These are phyloP conservation scores for Paraleonurus japonicus DNA, from an alignment of 257 asterid species.

Conservation along the genomic window DNA sequence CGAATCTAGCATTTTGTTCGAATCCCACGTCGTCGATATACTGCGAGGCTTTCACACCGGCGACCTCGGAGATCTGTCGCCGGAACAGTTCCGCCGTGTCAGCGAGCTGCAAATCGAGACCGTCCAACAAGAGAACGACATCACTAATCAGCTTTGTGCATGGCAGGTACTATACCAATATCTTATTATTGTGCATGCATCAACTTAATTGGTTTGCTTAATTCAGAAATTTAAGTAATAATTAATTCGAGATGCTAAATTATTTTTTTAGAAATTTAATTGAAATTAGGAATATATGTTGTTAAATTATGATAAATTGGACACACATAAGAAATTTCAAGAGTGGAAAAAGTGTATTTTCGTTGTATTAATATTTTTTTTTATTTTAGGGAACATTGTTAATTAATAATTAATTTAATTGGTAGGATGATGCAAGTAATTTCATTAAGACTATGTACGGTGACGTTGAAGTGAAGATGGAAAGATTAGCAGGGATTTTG, in stretches of 20 bases:
- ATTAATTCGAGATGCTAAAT: too few species aligned
- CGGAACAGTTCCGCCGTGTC: slow-evolving; percentile 65
- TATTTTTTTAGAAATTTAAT: too few species aligned
- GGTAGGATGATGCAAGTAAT: slow-evolving; percentile 69
- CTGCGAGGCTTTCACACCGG: slow-evolving; percentile 67
- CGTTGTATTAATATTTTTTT: too few species aligned
- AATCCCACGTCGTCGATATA: slow-evolving; percentile 65
- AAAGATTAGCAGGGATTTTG: slow-evolving; percentile 40
- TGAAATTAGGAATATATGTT: too few species aligned
- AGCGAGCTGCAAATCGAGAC: slow-evolving; percentile 83
- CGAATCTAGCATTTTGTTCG: slow-evolving; percentile 71
- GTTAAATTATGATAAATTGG: too few species aligned
- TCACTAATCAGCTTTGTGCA: slow-evolving; percentile 51
- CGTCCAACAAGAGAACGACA: slow-evolving; percentile 56
- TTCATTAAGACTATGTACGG: slow-evolving; percentile 27
- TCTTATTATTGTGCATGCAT: too few species aligned
- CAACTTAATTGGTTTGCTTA: too few species aligned
- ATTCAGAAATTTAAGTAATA: too few species aligned
- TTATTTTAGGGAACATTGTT: too few species aligned
- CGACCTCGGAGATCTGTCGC: slow-evolving; percentile 76
- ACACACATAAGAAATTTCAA: too few species aligned
- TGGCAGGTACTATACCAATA: slow-evolving; percentile 71
- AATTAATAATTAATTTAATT: too few species aligned
- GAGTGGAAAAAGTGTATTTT: too few species aligned
- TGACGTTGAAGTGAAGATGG: slow-evolving; percentile 41